Evolutionary conservation across 495 filamentous ascomycete species (phyloP), one percentile per base, ranked within the genome.

Genomic region (Annulohypoxylon moriforme): DNA sequence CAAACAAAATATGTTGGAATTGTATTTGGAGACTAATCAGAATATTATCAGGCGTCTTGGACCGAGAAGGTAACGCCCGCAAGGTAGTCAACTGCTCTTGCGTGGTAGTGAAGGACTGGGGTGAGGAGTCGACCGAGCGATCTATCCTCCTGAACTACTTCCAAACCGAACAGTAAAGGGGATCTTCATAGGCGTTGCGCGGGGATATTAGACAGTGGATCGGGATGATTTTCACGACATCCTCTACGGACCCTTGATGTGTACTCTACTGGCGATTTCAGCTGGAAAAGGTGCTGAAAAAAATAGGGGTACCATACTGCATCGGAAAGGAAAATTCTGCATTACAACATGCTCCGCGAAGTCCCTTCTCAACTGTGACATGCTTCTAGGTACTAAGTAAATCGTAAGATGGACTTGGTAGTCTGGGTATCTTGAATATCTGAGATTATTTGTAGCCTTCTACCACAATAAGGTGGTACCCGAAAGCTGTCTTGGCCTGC

Each of bases 11-110:
- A n/a, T n/a, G 4, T 22, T n/a, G 52, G 20, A 33, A 38, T 8
- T 18, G 20, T 10, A 1, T 31, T 36, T 11, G 10, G 36, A 31
- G 63, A 66, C 73, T 79, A 59, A 78, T 24, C 18, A 56, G 34
- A 55, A 42, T 47, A 65, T 50, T 33, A 64, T 60, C 69, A 98
- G 95, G 95, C 85, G 94, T 96, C 76, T 90, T 99, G 79, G 96
- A 99, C 86, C 94, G 96, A 80, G 96, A 99, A 86, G 96, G 96
- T 80, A 99, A 98, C 84, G 93, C 96, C 69, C 92, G 96, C 83
- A 99, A 99, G 89, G 96, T 99, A 72, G 96, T 99, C 84, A 99
- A 99, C 90, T 99, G 96, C 92, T 98, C 95, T 78, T 98, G 96
- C 87, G 96, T 98, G 77, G 96, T 98, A 60, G 96, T 99, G 72